phyloP scores from a whole-genome alignment of 2,329 filamentous ascomycete genomes.

The Sclerotinia nivalis region DNA sequence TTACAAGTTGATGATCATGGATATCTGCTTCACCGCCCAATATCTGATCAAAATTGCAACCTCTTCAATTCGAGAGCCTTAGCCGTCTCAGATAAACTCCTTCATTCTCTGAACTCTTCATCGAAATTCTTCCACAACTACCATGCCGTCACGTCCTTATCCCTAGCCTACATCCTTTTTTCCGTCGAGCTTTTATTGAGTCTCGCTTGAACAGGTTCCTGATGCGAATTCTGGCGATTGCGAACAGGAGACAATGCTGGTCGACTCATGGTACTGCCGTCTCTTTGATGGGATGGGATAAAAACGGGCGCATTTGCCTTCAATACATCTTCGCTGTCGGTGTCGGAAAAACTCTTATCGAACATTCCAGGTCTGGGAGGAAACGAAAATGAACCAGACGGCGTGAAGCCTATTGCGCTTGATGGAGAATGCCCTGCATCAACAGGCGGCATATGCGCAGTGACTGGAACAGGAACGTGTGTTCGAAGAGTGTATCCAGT shows the following conservation, averaged over 20 bases:
- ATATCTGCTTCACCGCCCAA: conserved; percentile 13
- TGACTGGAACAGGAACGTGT: conserved; percentile 25
- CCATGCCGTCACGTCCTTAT: background rate
- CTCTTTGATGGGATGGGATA: conserved; percentile 17
- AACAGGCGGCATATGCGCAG: conserved; percentile 21
- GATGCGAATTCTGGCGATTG: conserved; percentile 20
- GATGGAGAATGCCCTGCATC: background rate
- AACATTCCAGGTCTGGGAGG: conserved; percentile 12
- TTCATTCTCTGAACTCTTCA: background rate
- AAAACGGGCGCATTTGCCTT: conserved; percentile 23
- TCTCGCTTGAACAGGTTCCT: conserved; percentile 24
- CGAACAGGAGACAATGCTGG: conserved; percentile 26
- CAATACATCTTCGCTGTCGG: conserved; percentile 12
- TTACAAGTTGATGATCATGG: conserved; percentile 1
- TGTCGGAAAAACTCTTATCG: background rate
- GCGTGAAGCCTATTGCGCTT: background rate
- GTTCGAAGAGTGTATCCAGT: conserved; percentile 24
- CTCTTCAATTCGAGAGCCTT: background rate
- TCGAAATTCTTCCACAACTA: background rate
- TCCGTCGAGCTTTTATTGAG: conserved; percentile 26
- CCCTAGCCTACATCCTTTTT: background rate
- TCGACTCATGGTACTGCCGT: conserved; percentile 1
- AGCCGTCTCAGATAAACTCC: background rate
- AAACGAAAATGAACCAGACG: background rate
- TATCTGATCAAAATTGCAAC: conserved; percentile 13